Conservation (phyloP, 192 early-diverging fungal genomes). For the Chytriomyces confervae region DNA sequence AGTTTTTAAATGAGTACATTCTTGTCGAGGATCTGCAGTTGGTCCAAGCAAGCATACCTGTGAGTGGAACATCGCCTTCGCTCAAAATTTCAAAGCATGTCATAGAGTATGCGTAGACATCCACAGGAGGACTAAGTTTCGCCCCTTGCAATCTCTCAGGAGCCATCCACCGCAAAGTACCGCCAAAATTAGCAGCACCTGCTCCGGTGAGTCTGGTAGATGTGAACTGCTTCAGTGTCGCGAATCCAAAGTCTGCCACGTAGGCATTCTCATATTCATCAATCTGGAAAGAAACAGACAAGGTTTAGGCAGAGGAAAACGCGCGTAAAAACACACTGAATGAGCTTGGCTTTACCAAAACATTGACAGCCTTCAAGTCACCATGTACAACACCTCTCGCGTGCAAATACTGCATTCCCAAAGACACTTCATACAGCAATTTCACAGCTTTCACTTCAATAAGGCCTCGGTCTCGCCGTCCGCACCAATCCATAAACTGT, state of each 20-base stretch:
- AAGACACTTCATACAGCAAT: constrained; percentile 24
- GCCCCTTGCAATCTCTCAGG: constrained; percentile 38
- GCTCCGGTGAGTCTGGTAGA: constrained; percentile 13
- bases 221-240: constrained; percentile 31
- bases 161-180: constrained; percentile 43
- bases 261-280: constrained; percentile 20
- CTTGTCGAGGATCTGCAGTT: too few species aligned
- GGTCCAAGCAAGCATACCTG: background rate
- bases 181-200: constrained; percentile 3
- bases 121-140: constrained; percentile 19
- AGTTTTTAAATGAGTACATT: too few species aligned
- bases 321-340: constrained; percentile 6
- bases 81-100: constrained; percentile 36
- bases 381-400: constrained; percentile 23
- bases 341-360: background rate
- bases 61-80: constrained; percentile 34
- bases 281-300: background rate
- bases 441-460: constrained; percentile 7
- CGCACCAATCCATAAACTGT: constrained; percentile 34
- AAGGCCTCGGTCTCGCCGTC: background rate
- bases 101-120: constrained; percentile 40
- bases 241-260: constrained; percentile 37
- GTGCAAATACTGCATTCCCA: constrained; percentile 35
- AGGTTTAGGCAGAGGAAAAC: background rate
- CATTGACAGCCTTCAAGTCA: constrained; percentile 30